Conservation (phyloP, 345 rosid genomes). For the Linum lewisii region DNA sequence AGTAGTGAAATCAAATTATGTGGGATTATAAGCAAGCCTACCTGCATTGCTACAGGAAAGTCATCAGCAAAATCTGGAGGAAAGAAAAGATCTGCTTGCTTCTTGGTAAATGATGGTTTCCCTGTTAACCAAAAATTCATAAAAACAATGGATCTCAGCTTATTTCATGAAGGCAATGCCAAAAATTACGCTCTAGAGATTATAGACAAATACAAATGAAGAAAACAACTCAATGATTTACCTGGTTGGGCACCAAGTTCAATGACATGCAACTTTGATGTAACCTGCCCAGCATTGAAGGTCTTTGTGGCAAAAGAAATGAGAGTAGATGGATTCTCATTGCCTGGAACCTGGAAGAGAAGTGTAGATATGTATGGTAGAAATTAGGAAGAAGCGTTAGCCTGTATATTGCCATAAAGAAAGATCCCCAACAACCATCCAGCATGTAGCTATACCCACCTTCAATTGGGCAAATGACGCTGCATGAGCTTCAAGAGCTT, state of each 20-base stretch:
- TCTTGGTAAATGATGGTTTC: constrained; percentile 85
- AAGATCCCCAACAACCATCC: background rate
- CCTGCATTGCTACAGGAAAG: constrained; percentile 99
- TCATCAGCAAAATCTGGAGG: constrained; percentile 99
- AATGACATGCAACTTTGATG: constrained; percentile 87
- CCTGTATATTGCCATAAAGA: background rate
- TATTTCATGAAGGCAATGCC: background rate
- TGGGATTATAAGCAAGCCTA: constrained; percentile 13
- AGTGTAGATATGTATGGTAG: background rate
- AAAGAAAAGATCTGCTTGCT: constrained; percentile 95
- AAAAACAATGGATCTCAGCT: background rate
- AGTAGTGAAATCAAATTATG: background rate
- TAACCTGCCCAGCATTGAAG: constrained; percentile 81
- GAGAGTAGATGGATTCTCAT: constrained; percentile 84
- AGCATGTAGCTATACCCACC: constrained; percentile 19
- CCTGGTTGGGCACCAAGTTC: constrained; percentile 99
- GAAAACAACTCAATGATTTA: constrained; percentile 12
- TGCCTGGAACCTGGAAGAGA: constrained; percentile 66
- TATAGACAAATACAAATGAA: background rate
- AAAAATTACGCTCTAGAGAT: background rate
- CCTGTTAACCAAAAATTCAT: constrained; percentile 37
- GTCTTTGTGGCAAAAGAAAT: constrained; percentile 88
- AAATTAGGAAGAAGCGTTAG: background rate
- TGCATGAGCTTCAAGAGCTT: constrained; percentile 99
- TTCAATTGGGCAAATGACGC: constrained; percentile 90